A percentile compares a stretch with the other conserved stretches of the same genome.
Conservation (phyloP, 345 rosid genomes). For the Eucalyptus pauciflora region DNA sequence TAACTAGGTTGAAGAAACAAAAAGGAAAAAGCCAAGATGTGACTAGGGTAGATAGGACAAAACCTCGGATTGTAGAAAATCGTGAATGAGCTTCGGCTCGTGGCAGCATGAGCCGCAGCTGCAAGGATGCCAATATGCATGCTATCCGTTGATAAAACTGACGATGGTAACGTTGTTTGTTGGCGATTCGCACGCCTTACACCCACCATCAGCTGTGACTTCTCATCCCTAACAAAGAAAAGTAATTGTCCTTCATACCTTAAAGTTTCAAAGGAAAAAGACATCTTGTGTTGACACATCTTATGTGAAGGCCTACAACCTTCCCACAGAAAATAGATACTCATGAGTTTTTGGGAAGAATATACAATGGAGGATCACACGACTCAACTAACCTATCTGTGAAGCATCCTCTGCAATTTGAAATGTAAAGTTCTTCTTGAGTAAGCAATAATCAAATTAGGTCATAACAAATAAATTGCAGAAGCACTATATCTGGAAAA, state of each 20-base stretch:
- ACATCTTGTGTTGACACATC: neutral
- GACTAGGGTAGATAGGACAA: neutral
- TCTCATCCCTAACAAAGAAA: conserved; percentile 60
- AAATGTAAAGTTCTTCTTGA: neutral
- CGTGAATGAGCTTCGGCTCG: conserved; percentile 71
- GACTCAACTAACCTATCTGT: neutral
- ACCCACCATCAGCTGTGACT: conserved; percentile 90
- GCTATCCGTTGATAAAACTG: conserved; percentile 94
- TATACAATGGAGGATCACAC: neutral
- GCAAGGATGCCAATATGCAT: conserved; percentile 99
- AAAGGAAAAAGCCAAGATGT: neutral
- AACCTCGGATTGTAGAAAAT: conserved; percentile 98
- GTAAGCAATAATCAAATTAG: neutral
- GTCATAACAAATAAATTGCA: neutral
- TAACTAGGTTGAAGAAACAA: neutral
- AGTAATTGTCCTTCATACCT: neutral
- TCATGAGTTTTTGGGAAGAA: neutral
- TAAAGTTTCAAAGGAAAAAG: neutral
- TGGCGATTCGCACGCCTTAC: conserved; percentile 91
- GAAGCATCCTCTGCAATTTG: neutral
- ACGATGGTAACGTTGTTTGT: conserved; percentile 79
- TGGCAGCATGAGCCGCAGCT: conserved; percentile 97
- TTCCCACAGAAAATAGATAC: neutral
- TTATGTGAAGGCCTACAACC: neutral
- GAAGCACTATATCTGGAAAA: neutral